Conservation (phyloP, 306 rosid species). For the Rosa lucieae region DNA sequence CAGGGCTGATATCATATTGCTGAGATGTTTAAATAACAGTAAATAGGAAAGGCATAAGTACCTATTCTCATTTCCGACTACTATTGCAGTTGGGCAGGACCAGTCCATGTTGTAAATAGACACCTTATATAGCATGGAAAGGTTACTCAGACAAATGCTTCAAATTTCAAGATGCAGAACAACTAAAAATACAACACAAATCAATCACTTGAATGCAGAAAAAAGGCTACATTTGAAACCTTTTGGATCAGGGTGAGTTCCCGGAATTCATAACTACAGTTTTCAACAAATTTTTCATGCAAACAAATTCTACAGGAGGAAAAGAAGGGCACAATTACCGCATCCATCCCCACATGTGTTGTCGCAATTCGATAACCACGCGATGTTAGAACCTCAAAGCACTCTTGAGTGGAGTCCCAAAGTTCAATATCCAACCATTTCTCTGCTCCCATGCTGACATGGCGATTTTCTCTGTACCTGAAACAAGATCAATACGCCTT, state of each 20-base stretch:
- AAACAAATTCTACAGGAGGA: not conserved
- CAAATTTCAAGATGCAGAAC: not conserved
- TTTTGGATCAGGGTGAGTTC: not conserved
- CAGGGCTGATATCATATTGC: not conserved
- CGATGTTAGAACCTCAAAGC: conserved; percentile 64
- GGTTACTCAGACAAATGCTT: conserved; percentile 17
- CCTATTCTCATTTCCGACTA: conserved; percentile 90
- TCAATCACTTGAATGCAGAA: not conserved
- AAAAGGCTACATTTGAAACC: not conserved
- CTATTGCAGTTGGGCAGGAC: conserved; percentile 86
- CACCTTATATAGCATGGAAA: conserved; percentile 49
- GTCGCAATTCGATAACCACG: conserved; percentile 92
- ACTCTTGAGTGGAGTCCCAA: conserved; percentile 74
- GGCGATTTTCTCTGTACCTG: conserved; percentile 93
- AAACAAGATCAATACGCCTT: conserved; percentile 15
- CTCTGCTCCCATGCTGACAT: conserved; percentile 99
- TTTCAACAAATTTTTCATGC: not conserved
- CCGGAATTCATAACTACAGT: not conserved
- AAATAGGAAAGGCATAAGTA: conserved; percentile 25
- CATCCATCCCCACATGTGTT: conserved; percentile 76
- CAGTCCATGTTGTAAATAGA: conserved; percentile 83
- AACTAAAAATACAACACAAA: not conserved
- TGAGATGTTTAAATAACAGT: not conserved
- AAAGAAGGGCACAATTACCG: conserved; percentile 45
- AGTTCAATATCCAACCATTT: conserved; percentile 98